A percentile compares a stretch with the other conserved stretches of the same genome.
Evolutionary conservation across 352 stramenopile species (phyloP).

Genomic region (Phytophthora meadii): DNA sequence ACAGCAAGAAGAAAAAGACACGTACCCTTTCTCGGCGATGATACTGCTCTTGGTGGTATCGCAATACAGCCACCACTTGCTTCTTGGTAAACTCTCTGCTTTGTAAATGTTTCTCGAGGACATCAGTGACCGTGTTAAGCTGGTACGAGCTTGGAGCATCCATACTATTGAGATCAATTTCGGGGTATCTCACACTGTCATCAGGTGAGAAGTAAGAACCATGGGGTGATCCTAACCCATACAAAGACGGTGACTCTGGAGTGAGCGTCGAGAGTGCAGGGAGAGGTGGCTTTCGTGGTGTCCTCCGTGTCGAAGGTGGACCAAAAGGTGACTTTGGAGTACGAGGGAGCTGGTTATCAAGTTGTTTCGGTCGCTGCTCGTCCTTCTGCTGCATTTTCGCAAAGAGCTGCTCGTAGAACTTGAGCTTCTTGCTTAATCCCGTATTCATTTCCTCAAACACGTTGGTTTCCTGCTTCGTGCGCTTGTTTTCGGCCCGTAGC

Average conservation of each 20-base stretch:
- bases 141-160: slow-evolving; percentile 30
- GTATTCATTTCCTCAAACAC: slow-evolving; percentile 74
- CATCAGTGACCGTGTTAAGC: slow-evolving; percentile 45
- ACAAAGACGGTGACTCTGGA: slow-evolving; percentile 21
- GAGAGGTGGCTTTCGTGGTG: slow-evolving; percentile 46
- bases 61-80: slow-evolving; percentile 49
- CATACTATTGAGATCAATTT: slow-evolving; percentile 22
- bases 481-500: slow-evolving; percentile 45
- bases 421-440: slow-evolving; percentile 62
- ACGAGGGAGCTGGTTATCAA: slow-evolving; percentile 19
- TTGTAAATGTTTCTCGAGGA: slow-evolving; percentile 57
- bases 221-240: slow-evolving; percentile 21
- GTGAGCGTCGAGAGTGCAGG: slow-evolving; percentile 32
- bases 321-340: slow-evolving; percentile 19
- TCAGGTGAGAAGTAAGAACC: slow-evolving; percentile 28
- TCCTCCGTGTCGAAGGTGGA: slow-evolving; percentile 15
- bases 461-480: slow-evolving; percentile 51
- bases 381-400: slow-evolving; percentile 68
- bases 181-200: slow-evolving; percentile 28
- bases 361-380: slow-evolving; percentile 29
- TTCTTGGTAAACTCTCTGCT: slow-evolving; percentile 59
- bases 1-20: background rate
- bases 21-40: slow-evolving; percentile 33
- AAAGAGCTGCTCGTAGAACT: slow-evolving; percentile 76
- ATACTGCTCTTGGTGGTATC: slow-evolving; percentile 44